Base-by-base conservation (phyloP, 2,329 filamentous ascomycete species). In the Sporothrix globosa region DNA sequence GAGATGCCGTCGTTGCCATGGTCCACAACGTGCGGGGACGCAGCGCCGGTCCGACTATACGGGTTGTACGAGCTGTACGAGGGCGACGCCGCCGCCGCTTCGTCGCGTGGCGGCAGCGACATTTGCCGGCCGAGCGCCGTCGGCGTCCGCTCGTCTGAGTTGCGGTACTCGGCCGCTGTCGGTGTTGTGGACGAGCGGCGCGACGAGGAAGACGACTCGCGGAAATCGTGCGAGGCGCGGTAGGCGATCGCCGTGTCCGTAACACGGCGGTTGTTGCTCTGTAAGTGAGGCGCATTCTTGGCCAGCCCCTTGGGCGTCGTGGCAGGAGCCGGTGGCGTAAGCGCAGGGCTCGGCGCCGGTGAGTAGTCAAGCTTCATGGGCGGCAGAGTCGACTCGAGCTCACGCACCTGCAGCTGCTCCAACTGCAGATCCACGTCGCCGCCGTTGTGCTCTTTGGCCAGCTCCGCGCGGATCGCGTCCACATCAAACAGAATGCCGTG, bases 401-500 rank as follows among this genome's bases (percentile, higher is more conserved):
- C 92, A 77, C 89, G 90, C 74, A 96, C 88, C 78, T 87, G 84
- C 61, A 89, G 75, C 69, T 85, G 72, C 65, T 78, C 80, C 54
- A 82, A 80, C 68, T 75, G 73, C 52, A 73, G 24, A 9, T 73
- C 67, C 27, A 80, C 75, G 21, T 76, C 74, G 34, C 75, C 74
- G 44, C 74, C 72, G 56, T 79, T 76, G 50, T 89, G 85, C 73
- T 95, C 91, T 65, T 87, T 88, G 39, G 92, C 92, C 46, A 99
- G 83, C 76, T 96, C 92, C 11, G 92, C 90, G 65, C 92, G 87
- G 74, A 99, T 98, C 14, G 96, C 96, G 76, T 99, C 96, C 61
- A 99, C 88, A 76, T 99, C 96, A 76, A 99, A 99, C 60, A 99
- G 84, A 10, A 98, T 91, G 46, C 87, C 87, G 54, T 83, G 82